Evolutionary conservation across 768 basidiomycete genomes (phyloP), one percentile per base, ranked within the genome.

Genomic region (Xanthoconium purpureum): DNA sequence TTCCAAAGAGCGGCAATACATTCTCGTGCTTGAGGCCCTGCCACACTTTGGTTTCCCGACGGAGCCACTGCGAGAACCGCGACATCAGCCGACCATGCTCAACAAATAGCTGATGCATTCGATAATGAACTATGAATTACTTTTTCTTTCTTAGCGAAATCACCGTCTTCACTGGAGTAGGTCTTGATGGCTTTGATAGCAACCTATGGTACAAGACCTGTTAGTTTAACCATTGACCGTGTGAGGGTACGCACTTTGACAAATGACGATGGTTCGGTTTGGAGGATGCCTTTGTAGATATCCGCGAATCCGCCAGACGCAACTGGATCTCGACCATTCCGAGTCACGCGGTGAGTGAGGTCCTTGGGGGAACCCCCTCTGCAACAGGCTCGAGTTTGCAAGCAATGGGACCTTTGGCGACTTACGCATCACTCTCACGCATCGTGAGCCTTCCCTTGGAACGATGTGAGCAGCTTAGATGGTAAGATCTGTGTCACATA

Each of bases 91-190:
- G 24, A 24, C 24, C 24, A 24, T 24, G 24, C 4, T 4, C 24
- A 24, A 24, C 24, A 24, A 24, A 24, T 24, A 24, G 24, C 24
- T 24, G 24, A 24, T 24, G 24, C 24, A 24, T 24, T 24, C 24
- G 24, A 24, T 4, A 24, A 24, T 24, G 24, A 24, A 24, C 24
- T 24, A 24, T 24, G 24, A 24, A 24, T 36, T 39, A 62, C 56
- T 10, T 56, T 65, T 20, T 40, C 35, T 29, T 65, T 59, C 29
- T 52, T 60, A 11, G 5, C 30, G 15, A 43, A 47, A 20, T 65
- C 54, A 6, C 18, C 50, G 14, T 57, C 57, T 15, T 51, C 52
- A 6, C 18, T 15, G 0, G 47, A 48, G 35, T 57, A 54, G 8
- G 48, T 57, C 12, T 13, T 58, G 49, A 51, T 58, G 30, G 42